Conservation (phyloP, 2,329 filamentous ascomycete genomes). For the Nemania abortiva region DNA sequence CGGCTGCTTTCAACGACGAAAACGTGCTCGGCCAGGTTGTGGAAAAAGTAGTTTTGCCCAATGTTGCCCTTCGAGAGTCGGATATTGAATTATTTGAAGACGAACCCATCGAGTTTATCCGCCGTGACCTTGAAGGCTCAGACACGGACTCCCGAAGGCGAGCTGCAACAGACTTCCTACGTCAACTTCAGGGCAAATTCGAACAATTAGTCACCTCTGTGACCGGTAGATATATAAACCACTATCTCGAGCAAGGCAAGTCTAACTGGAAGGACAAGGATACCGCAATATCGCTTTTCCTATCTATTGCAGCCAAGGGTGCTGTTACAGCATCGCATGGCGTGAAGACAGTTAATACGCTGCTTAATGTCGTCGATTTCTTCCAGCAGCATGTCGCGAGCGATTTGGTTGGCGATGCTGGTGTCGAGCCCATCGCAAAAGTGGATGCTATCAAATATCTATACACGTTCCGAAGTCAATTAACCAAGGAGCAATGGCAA, state of each 20-base stretch:
- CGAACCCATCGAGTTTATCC: slow-evolving; percentile 98
- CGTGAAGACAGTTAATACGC: slow-evolving; percentile 88
- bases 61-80: slow-evolving; percentile 89
- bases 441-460: slow-evolving; percentile 99
- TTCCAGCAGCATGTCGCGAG: slow-evolving; percentile 92
- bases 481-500: slow-evolving; percentile 92
- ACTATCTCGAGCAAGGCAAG: slow-evolving; percentile 84
- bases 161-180: slow-evolving; percentile 93
- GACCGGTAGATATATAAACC: slow-evolving; percentile 87
- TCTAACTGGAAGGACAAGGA: slow-evolving; percentile 97
- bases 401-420: slow-evolving; percentile 80
- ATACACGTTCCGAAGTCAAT: slow-evolving; percentile 94
- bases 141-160: slow-evolving; percentile 93
- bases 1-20: slow-evolving; percentile 86
- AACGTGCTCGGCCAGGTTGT: slow-evolving; percentile 86
- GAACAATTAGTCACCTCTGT: slow-evolving; percentile 86
- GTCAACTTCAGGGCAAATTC: slow-evolving; percentile 89
- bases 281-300: slow-evolving; percentile 96
- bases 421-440: slow-evolving; percentile 86
- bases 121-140: slow-evolving; percentile 93
- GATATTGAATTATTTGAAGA: slow-evolving; percentile 98
- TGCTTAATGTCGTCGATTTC: slow-evolving; percentile 91
- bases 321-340: slow-evolving; percentile 87
- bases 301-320: slow-evolving; percentile 93
- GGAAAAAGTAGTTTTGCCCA: slow-evolving; percentile 95